Conservation (phyloP, 352 stramenopile species). For the Thraustochytrium sp. region DNA sequence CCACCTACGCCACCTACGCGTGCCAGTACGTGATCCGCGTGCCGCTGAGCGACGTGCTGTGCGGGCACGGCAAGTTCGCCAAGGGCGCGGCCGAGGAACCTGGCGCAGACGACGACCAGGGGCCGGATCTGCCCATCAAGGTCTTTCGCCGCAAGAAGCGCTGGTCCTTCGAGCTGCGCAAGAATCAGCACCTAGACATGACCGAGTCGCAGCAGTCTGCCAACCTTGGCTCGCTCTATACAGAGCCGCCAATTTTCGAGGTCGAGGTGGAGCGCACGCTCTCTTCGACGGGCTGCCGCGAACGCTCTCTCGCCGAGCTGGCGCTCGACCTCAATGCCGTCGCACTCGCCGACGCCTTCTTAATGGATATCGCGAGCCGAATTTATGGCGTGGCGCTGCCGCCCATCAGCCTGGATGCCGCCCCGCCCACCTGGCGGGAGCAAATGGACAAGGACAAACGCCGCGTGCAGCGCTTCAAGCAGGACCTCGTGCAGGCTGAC, state of each 20-base stretch:
- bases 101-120: background rate
- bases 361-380: conserved; percentile 34
- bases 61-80: conserved; percentile 15
- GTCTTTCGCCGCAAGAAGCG: conserved; percentile 34
- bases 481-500: background rate
- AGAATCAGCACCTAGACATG: conserved; percentile 33
- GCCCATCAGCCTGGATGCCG: background rate
- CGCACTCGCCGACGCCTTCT: background rate
- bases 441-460: background rate
- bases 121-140: conserved; percentile 23
- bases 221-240: conserved; percentile 3
- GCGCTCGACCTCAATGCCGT: conserved; percentile 13
- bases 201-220: conserved; percentile 29
- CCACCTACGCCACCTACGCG: background rate
- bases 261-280: conserved; percentile 39
- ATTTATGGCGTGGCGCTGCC: conserved; percentile 30
- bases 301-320: background rate
- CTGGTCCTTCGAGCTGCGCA: conserved; percentile 17
- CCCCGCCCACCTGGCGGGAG: background rate
- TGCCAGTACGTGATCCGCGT: conserved; percentile 30
- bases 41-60: background rate
- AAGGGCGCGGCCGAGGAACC: background rate
- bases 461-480: background rate
- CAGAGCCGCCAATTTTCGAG: conserved; percentile 13
- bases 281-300: background rate